These are phyloP conservation scores for Aureobasidium sp. DNA, from an alignment of 2,329 filamentous ascomycete species.

Conservation along the genomic window DNA sequence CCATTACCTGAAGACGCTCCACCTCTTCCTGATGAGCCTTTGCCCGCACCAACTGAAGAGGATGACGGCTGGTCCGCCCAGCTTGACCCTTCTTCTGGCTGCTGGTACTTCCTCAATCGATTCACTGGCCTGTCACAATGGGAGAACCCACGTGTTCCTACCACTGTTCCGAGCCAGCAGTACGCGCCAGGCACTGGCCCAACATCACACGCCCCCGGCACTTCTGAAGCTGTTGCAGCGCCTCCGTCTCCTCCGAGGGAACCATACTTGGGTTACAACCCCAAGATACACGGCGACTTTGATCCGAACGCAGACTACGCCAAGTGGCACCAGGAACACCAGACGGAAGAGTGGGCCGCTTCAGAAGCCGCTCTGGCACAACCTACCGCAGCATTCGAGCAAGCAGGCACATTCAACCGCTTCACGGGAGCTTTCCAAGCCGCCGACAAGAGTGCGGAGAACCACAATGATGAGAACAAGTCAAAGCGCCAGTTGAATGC, in stretches of 20 bases:
- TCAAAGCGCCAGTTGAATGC: conserved; percentile 80
- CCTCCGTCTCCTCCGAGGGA: conserved; percentile 22
- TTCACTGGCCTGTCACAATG: conserved; percentile 68
- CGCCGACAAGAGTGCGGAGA: conserved; percentile 57
- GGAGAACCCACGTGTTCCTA: conserved; percentile 68
- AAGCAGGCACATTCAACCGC: conserved; percentile 76
- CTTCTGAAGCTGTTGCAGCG: not conserved
- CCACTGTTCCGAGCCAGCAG: not conserved
- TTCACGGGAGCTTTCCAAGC: conserved; percentile 80
- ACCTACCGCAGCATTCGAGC: conserved; percentile 46
- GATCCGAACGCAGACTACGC: conserved; percentile 96
- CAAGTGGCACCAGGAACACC: conserved; percentile 28
- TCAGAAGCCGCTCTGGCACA: conserved; percentile 21
- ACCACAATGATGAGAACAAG: conserved; percentile 81
- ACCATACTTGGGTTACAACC: conserved; percentile 75
- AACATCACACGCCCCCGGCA: conserved; percentile 10
- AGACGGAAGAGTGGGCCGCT: conserved; percentile 20
- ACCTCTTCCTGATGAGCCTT: conserved; percentile 42
- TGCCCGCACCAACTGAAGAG: conserved; percentile 31
- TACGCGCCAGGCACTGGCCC: conserved; percentile 10
- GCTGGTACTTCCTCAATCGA: conserved; percentile 80
- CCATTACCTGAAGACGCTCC: conserved; percentile 18
- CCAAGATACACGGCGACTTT: conserved; percentile 91
- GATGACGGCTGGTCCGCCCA: conserved; percentile 71
- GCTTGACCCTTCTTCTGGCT: conserved; percentile 60